Base-by-base conservation (phyloP, 495 filamentous ascomycete species). In the Penicillium atrosanguineum region DNA sequence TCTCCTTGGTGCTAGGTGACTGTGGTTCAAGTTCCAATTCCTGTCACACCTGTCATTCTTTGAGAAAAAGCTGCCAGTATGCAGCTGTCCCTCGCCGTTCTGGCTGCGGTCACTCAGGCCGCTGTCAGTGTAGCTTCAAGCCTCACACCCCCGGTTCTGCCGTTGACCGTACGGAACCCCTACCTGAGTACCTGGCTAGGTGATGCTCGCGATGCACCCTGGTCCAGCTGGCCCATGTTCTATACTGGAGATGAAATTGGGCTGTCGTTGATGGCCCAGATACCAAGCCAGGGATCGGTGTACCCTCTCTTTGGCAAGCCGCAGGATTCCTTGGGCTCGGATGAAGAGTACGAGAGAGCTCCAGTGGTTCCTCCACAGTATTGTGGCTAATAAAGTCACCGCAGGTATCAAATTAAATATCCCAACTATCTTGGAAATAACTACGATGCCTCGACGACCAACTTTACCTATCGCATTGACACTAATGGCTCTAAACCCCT, bases 151-250 rank as follows among this genome's bases (percentile, higher is more conserved):
- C 89, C 90, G 1, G 89, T 95, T 6, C 72, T 97, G 39, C 93
- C 93, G 8, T 76, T 97, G 64, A 84, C 88, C 55, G 92, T 97
- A 29, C 85, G 93, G 25, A 96, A 89, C 63, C 93, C 93, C 16
- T 97, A 97, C 67, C 74, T 96, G 37, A 95, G 89, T 61, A 88
- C 91, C 12, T 96, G 92, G 91, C 69, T 95, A 46, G 79, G 79
- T 11, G 80, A 87, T 73, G 90, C 90, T 31, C 82, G 93, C 44
- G 83, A 87, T 14, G 77, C 75, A 18, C 93, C 93, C n/a, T 97
- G 93, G 92, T 79, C 83, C 31, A 83, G 83, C 67, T 97, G 93
- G 92, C 93, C 92, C 25, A 95, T 95, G 56, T 97, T 97, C 67
- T 97, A 87, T 78, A 95, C 89, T 14, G 91, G 93, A 18, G 80